Base-by-base conservation (phyloP, 1,139 yeast genomes). In the Pichia sp. region DNA sequence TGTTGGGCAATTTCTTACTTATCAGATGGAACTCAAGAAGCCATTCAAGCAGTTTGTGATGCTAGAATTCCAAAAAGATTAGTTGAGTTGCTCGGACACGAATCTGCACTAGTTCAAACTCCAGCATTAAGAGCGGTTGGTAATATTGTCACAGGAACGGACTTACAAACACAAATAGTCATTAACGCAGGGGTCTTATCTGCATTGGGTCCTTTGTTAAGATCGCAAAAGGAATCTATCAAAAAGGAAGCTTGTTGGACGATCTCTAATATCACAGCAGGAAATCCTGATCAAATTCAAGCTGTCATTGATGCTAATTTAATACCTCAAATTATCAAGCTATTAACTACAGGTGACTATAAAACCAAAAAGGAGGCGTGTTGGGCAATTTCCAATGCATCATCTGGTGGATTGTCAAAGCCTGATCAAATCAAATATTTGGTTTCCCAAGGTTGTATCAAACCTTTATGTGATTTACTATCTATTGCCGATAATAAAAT, bases 191-290 rank as follows among this genome's bases (percentile, higher is more conserved):
- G 97, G 60, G 97, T 93, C 15, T 78, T 95, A 65, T 83, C 88
- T 44, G 96, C 96, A 29, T 78, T 95, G 62, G 84, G 87, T 53
- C 89, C 89, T 53, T 78, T 95, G 62, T 78, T 93, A 64, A 77
- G 83, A 62, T 88, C 96, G 50, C 82, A 90, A 59, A 90, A 90
- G 76, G 99, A 93, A 70, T 84, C 95, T 29, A 87, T 93, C 64
- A 85, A 95, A 69, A 93, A 93, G 72, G 99, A 95, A 75, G 96
- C 98, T 7, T 92, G 99, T 77, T 93, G 99, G 99, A 93, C 99
- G 44, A 84, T 93, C 62, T 90, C 98, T 56, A 93, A 93, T 74
- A 90, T 93, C 68, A 93, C 99, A 47, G 99, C 99, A 38, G 99
- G 99, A 66, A 93, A 90, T 72, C 76, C 92, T 36, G 92, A 87